Evolutionary conservation across 805 yeast genomes (phyloP), one percentile per base, ranked within the genome.

Genomic region (Saitoella complicata): DNA sequence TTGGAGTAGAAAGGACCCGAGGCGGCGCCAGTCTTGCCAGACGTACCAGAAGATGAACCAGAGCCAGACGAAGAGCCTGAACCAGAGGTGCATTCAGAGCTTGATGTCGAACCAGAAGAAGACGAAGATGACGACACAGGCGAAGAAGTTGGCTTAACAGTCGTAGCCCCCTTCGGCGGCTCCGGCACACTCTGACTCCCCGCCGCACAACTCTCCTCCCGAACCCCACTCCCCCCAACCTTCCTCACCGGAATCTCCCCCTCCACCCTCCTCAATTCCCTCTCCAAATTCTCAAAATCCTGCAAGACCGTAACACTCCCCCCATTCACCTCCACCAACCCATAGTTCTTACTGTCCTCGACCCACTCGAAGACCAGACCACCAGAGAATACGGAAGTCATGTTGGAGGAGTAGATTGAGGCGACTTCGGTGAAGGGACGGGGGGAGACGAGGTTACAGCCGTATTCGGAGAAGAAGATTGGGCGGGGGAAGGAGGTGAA

Each of bases 341-440:
- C 96, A 56, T 83, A 87, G 56, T 82, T 61, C 52, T 78, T 74
- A 9, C 66, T 71, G 62, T 85, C 95, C 58, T 82, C 73, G n/a
- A 83, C 73, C 64, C 80, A 87, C 64, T 87, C 94, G 63, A 86
- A 87, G n/a, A 87, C 94, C 48, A 87, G 71, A 8, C 95, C 95
- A 53, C 97, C 96, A 42, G 86, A 75, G 56, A 87, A 75, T 31
- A 51, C 54, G 11, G 50, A 52, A 46, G 46, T 49, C 54, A 45
- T 49, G 44, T 31, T 36, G 21, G 32, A 12, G 31, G 42, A 75
- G 59, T 64, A 88, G 70, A 12, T 85, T 75, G 41, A 76, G 78
- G 56, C 47, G 45, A 88, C 79, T 62, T 86, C 95, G 45, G 78
- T 78, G 66, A 87, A 88, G 8, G 86, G 76, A 67, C 97, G 78